phyloP scores from a whole-genome alignment of 2,329 filamentous ascomycete species.

The Stachybotrys chlorohalonatus region DNA sequence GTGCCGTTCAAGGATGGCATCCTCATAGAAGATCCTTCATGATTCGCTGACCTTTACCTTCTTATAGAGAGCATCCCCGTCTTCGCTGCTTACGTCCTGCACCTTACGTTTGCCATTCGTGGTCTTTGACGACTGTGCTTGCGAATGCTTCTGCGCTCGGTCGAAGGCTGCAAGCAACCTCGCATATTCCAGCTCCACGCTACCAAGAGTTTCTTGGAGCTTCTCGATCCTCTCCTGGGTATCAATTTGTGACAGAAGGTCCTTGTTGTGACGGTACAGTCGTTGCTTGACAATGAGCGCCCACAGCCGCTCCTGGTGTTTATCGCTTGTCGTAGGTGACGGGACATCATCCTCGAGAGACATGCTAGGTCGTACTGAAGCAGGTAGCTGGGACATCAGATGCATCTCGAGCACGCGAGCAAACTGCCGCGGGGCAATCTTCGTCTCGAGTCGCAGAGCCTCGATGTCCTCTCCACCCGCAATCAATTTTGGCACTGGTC shows the following conservation, averaged over 20 bases:
- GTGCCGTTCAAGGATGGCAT: neutral
- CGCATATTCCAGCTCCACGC: conserved; percentile 66
- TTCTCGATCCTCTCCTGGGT: conserved; percentile 59
- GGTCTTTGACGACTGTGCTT: conserved; percentile 2
- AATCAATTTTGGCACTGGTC: conserved; percentile 40
- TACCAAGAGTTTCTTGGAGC: conserved; percentile 58
- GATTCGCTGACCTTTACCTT: conserved; percentile 32
- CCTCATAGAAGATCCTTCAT: conserved; percentile 5
- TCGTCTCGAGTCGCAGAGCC: conserved; percentile 48
- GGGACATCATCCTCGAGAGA: conserved; percentile 30
- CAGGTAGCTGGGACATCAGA: conserved; percentile 51
- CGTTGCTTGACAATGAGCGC: conserved; percentile 67
- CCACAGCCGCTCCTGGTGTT: conserved; percentile 62
- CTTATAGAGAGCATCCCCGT: neutral
- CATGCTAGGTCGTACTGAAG: conserved; percentile 45
- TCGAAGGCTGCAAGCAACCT: conserved; percentile 46
- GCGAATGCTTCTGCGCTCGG: conserved; percentile 20
- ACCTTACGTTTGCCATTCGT: conserved; percentile 39
- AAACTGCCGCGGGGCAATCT: conserved; percentile 73
- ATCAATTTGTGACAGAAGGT: conserved; percentile 62
- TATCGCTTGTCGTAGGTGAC: conserved; percentile 42
- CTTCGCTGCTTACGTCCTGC: conserved; percentile 7
- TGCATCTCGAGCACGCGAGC: conserved; percentile 68
- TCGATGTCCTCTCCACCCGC: conserved; percentile 49
- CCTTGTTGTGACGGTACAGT: conserved; percentile 66